Base-by-base conservation (phyloP, 2,329 filamentous ascomycete genomes). In the Sarocladium brachiariae region DNA sequence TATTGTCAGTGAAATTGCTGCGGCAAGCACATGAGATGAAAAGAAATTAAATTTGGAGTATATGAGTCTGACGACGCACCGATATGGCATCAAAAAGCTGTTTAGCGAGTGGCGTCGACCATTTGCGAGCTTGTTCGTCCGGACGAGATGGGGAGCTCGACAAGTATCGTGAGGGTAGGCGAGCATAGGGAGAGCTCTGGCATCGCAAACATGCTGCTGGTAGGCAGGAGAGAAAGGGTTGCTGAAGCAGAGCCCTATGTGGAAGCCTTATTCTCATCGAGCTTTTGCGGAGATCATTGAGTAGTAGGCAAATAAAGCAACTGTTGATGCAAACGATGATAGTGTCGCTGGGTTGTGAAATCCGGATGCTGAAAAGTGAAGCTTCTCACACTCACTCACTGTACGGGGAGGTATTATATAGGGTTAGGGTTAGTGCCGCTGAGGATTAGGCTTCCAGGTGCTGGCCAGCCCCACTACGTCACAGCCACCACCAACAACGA, bases 81-180 rank as follows among this genome's bases (percentile, higher is more conserved):
- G 84, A 85, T 56, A 97, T 96, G 41, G 90, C 91, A 65, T 91
- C 84, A 51, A 85, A 86, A 47, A 97, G 78, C 58, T 87, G 86
- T 65, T 93, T 92, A 7, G 92, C 91, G 54, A 99, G 71, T 13
- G 92, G 91, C 2, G 92, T 99, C 2, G 91, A 95, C 90, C 91
- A 96, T 73, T 87, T 67, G 65, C 50, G 30, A 8, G 8, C 30
- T 37, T 16, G 10, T 16, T 25, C 39, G 3, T 62, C 46, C 33
- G 53, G 53, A 25, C 50, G 57, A 27, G 48, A 43, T 16, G 51
- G 25, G 6, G 54, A 60, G 11, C 52, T 56, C 47, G 63, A 62
- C 55, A 67, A 64, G 53, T 52, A 58, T 24, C 61, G 54, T 25
- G 47, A 49, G 38, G 54, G 49, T 16, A 52, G 49, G 10, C 48